These are phyloP conservation scores for Phialophora chinensis DNA, from an alignment of 2,329 filamentous ascomycete genomes.

Conservation along the genomic window DNA sequence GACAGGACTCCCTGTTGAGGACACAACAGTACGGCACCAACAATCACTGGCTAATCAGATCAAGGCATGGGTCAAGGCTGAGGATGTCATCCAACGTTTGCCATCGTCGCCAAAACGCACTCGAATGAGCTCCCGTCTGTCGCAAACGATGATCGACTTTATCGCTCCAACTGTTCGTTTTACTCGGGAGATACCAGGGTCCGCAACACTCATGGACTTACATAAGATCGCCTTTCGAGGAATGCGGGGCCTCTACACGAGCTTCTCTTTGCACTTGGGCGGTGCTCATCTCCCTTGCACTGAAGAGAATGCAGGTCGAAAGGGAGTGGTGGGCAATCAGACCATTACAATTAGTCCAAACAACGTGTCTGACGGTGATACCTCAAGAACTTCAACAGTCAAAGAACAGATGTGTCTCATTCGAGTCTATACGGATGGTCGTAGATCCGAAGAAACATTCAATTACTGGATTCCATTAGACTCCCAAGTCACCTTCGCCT, in stretches of 20 bases:
- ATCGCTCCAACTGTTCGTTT: slow-evolving; percentile 26
- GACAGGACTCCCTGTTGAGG: slow-evolving; percentile 41
- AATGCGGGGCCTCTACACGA: slow-evolving; percentile 38
- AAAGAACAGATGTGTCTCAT: slow-evolving; percentile 32
- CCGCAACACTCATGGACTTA: slow-evolving; percentile 36
- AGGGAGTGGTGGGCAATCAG: slow-evolving; percentile 12
- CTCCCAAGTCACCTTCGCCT: slow-evolving; percentile 33
- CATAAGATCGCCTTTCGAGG: slow-evolving; percentile 42
- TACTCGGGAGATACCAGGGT: slow-evolving; percentile 19
- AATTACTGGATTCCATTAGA: slow-evolving; percentile 40
- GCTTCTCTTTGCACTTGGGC: slow-evolving; percentile 39
- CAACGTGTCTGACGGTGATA: background rate
- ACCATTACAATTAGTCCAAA: slow-evolving; percentile 18
- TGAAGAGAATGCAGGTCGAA: slow-evolving; percentile 3
- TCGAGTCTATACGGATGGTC: slow-evolving; percentile 18
- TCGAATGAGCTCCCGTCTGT: background rate
- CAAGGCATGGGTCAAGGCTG: slow-evolving; percentile 38
- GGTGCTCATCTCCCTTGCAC: slow-evolving; percentile 12
- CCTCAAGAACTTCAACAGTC: background rate
- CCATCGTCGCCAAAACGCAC: slow-evolving; percentile 13
- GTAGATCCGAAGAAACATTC: slow-evolving; percentile 21
- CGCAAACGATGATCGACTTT: slow-evolving; percentile 17
- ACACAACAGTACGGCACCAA: slow-evolving; percentile 39
- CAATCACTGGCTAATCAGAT: slow-evolving; percentile 36
- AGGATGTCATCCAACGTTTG: slow-evolving; percentile 27